Base-by-base conservation (phyloP, 768 basidiomycete genomes). In the Termitomyces sp. region DNA sequence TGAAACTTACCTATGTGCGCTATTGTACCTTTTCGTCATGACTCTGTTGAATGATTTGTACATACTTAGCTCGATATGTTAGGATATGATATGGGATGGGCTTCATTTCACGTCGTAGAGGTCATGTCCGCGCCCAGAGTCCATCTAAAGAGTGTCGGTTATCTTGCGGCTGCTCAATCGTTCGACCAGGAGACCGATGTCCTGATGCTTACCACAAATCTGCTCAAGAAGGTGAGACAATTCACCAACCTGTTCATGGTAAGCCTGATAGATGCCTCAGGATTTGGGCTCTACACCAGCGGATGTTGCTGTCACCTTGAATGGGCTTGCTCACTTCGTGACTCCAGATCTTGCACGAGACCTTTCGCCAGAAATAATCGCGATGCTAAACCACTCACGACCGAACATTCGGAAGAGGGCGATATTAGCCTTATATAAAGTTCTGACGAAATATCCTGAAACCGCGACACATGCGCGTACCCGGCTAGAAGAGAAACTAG, bases 1-100 rank as follows among this genome's bases (percentile, higher is more conserved):
- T 98, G 70, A 99, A 99, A 73, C 84, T 98, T 58, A 93, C 91
- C 64, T 99, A 98, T 73, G 96, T 97, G 73, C 70, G 94, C 85
- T 19, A 12, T 56, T 11, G 19, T 19, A 47, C 14, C 37, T 21
- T n/a, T 42, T 28, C 23, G 30, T 30, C 50, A 3, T 19, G 21
- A 50, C 45, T 17, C 59, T 47, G 33, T 50, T 38, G 23, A 50
- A 56, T 62, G 53, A 64, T 59, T 9, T 31, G 37, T 58, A 23
- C 35, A 31, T 56, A 38, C 37, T n/a, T 59, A 98, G 96, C 85
- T 99, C 60, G 93, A 98, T 69, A 98, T 99, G 97, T 73, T 99
- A 52, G 97, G 87, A 53, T 94, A 88, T 67, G 94, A 89, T 74
- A 97, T 90, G 85, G 83, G 84, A 57, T 97, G 94, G 85, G 95